Conservation (phyloP, 169 alveolate species). For the Eimeria tenella region DNA sequence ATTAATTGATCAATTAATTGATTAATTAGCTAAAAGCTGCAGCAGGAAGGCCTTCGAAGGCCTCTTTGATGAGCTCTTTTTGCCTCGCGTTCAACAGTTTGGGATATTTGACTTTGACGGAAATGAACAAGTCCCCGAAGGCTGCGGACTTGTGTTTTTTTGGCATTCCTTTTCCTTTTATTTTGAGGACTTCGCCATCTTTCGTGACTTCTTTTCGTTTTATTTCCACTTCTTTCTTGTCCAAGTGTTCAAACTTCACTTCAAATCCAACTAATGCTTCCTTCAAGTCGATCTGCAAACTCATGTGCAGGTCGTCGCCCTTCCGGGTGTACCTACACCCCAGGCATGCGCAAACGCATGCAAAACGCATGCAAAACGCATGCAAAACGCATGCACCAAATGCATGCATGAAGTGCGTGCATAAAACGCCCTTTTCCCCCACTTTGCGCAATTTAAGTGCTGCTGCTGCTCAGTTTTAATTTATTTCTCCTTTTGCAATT, state of each 20-base stretch:
- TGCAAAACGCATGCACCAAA: not conserved
- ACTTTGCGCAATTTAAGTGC: not conserved
- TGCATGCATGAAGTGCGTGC: no score
- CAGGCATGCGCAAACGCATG: not conserved
- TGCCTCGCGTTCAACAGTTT: conserved; percentile 80
- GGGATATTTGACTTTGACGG: conserved; percentile 82
- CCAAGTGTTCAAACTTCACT: conserved; percentile 76
- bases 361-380: not conserved
- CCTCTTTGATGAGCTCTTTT: conserved; percentile 82
- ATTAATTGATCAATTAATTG: no score
- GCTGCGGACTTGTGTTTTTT: conserved; percentile 75
- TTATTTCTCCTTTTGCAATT: not conserved
- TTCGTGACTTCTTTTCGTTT: conserved; percentile 76
- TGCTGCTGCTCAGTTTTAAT: not conserved
- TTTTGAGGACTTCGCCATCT: conserved; percentile 80
- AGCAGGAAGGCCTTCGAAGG: conserved; percentile 48
- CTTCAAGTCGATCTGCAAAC: conserved; percentile 78
- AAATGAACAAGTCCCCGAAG: conserved; percentile 78
- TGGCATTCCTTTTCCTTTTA: conserved; percentile 84
- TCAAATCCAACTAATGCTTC: conserved; percentile 84
- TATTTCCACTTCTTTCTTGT: conserved; percentile 75
- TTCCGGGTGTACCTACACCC: conserved; percentile 77
- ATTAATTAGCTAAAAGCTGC: conserved; percentile 5
- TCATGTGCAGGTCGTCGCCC: conserved; percentile 82
- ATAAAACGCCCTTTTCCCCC: no score